Base-by-base conservation (phyloP, 805 yeast genomes). In the Blastobotrys attinorum region DNA sequence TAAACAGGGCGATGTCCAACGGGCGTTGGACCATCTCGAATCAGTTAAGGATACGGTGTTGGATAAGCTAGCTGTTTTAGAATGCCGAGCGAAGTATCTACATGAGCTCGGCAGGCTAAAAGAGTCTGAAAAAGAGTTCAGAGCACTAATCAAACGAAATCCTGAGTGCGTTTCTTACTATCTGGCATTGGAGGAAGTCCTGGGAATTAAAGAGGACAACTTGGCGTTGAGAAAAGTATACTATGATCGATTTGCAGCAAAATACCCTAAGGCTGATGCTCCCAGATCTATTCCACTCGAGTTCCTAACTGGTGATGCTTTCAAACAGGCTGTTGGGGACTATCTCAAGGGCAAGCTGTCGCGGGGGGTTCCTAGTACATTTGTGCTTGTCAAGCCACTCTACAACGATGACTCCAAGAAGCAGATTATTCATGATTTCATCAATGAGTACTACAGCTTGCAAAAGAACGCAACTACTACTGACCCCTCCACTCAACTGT, bases 331-430 rank as follows among this genome's bases (percentile, higher is more conserved):
- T 43, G 78, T 76, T 4, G 53, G 63, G 23, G 60, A 61, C 2
- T 92, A 88, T 59, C 63, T 89, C 37, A 46, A 72, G 3, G 62
- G 70, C 3, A 84, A 81, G 57, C 72, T 92, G 54, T 65, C 72
- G 49, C 74, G 87, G 44, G 94, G 95, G 33, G 92, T 88, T 27
- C 97, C 97, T 3, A 84, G 96, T 1, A 75, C 92, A 3, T 92
- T 89, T 64, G 82, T 82, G 44, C 82, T 85, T 54, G 77, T 92
- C 40, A 88, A 89, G 64, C 84, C 94, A 1, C 69, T 88, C 50
- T 86, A 85, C 64, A 72, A 67, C 44, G 73, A 69, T 40, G 48
- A 52, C 7, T 68, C 59, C 39, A 69, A 64, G 53, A 59, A 62
- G 16, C 49, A 54, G 6, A 50, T 71, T 2, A 72, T 85, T 45